Evolutionary conservation across 2,329 filamentous ascomycete species (phyloP).

Genomic region (Calcarisporium arbuscula): DNA sequence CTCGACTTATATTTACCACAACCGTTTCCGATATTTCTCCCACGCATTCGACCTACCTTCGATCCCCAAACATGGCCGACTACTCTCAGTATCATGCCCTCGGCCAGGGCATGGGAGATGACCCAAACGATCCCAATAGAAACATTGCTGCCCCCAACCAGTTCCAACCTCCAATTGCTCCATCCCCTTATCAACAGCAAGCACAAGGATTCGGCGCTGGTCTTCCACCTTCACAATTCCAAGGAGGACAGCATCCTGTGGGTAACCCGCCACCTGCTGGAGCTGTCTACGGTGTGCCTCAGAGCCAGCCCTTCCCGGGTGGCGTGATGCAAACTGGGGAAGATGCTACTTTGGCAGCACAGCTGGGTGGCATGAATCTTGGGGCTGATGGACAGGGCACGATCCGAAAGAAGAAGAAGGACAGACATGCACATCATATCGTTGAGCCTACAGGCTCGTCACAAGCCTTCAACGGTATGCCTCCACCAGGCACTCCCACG

Average conservation of each 20-base stretch:
- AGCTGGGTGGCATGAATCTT: slow-evolving; percentile 74
- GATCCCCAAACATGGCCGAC: slow-evolving; percentile 40
- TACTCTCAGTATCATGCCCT: slow-evolving; percentile 50
- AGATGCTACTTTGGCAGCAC: slow-evolving; percentile 54
- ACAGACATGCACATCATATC: slow-evolving; percentile 85
- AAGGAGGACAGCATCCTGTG: slow-evolving; percentile 28
- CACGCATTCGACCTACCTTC: slow-evolving; percentile 6
- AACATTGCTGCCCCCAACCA: slow-evolving; percentile 45
- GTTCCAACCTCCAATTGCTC: slow-evolving; percentile 49
- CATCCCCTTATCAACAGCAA: slow-evolving; percentile 47
- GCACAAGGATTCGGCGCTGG: slow-evolving; percentile 32
- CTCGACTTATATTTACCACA: not conserved
- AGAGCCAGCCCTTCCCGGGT: slow-evolving; percentile 20
- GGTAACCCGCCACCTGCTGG: slow-evolving; percentile 18
- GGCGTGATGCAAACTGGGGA: slow-evolving; percentile 26
- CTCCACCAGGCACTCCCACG: slow-evolving; percentile 46
- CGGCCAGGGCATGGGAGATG: slow-evolving; percentile 47
- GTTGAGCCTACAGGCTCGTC: slow-evolving; percentile 67
- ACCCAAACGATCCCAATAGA: slow-evolving; percentile 48
- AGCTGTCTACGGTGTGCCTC: slow-evolving; percentile 21
- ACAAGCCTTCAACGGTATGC: slow-evolving; percentile 64
- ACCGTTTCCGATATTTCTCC: not conserved
- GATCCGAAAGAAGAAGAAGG: slow-evolving; percentile 78
- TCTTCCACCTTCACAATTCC: slow-evolving; percentile 32
- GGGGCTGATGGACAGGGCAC: slow-evolving; percentile 39